A percentile compares a stretch with the other conserved stretches of the same genome.
Conservation (phyloP, 345 rosid genomes). For the Gynandropsis gynandra region DNA sequence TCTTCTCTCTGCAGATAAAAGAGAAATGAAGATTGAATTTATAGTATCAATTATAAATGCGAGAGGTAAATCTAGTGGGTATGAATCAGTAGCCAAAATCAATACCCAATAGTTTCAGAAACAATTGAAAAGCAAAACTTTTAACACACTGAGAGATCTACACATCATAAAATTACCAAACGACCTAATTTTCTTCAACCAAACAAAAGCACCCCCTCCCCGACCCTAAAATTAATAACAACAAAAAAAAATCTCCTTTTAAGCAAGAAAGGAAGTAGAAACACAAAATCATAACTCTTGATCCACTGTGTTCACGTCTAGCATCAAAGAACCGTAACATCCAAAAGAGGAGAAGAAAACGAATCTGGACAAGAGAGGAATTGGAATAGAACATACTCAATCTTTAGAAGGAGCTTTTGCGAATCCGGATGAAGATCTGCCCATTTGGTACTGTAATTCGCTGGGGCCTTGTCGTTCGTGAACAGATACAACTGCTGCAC, state of each 20-base stretch:
- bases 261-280: not conserved
- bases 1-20: conserved; percentile 51
- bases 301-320: not conserved
- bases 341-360: conserved; percentile 9
- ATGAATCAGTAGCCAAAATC: no score
- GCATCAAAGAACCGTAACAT: not conserved
- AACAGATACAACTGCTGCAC: conserved; percentile 64
- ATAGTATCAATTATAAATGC: not conserved
- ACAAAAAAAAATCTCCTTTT: not conserved
- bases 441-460: conserved; percentile 89
- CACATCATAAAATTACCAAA: no score
- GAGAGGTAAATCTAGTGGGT: no score
- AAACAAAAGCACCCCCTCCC: no score
- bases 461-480: conserved; percentile 82
- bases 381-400: conserved; percentile 46
- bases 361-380: not conserved
- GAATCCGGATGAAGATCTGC: conserved; percentile 93
- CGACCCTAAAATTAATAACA: no score
- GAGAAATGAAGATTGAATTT: not conserved
- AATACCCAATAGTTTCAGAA: no score
- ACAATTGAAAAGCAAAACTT: no score
- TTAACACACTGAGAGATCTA: no score
- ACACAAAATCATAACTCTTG: not conserved
- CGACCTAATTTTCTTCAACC: no score
- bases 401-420: conserved; percentile 72